Percentiles rank a stretch among this genome's conserved stretches.
Conservation (phyloP, 2,329 filamentous ascomycete species). For the Cercospora nicotianae region DNA sequence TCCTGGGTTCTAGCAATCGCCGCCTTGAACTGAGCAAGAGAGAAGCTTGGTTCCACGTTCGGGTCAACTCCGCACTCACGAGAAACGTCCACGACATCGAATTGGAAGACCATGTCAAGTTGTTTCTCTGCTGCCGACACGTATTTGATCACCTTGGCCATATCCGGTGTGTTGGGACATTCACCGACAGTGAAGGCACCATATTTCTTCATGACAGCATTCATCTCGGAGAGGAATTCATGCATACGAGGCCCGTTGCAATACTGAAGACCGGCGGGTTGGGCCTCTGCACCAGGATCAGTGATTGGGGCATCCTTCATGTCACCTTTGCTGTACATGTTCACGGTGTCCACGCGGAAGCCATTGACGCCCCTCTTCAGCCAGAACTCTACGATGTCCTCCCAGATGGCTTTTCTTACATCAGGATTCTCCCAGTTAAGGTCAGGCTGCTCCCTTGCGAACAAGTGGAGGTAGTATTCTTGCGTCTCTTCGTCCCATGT, state of each 20-base stretch:
- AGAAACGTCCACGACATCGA: constrained; percentile 11
- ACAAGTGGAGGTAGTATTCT: constrained; percentile 51
- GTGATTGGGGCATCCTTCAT: constrained; percentile 48
- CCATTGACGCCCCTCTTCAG: constrained; percentile 44
- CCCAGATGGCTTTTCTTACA: constrained; percentile 46
- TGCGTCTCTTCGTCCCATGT: constrained; percentile 48
- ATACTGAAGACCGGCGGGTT: constrained; percentile 7
- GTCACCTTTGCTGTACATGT: constrained; percentile 48
- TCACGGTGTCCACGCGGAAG: constrained; percentile 51
- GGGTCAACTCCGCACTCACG: constrained; percentile 1
- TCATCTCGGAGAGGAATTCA: constrained; percentile 14
- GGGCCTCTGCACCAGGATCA: constrained; percentile 8
- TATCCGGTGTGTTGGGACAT: constrained; percentile 48
- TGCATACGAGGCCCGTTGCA: constrained; percentile 15
- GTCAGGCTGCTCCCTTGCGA: constrained; percentile 49
- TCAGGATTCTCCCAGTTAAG: constrained; percentile 51
- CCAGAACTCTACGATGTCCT: constrained; percentile 48
- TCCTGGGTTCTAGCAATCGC: constrained; percentile 3
- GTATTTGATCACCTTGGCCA: constrained; percentile 33
- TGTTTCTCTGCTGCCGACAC: constrained; percentile 57
- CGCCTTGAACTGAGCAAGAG: constrained; percentile 8
- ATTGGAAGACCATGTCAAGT: constrained; percentile 66
- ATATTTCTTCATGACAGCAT: constrained; percentile 46
- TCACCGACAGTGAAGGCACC: constrained; percentile 54
- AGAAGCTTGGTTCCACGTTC: constrained; percentile 7